Evolutionary conservation across 2,329 filamentous ascomycete genomes (phyloP).

Genomic region (Calcarisporium arbuscula): DNA sequence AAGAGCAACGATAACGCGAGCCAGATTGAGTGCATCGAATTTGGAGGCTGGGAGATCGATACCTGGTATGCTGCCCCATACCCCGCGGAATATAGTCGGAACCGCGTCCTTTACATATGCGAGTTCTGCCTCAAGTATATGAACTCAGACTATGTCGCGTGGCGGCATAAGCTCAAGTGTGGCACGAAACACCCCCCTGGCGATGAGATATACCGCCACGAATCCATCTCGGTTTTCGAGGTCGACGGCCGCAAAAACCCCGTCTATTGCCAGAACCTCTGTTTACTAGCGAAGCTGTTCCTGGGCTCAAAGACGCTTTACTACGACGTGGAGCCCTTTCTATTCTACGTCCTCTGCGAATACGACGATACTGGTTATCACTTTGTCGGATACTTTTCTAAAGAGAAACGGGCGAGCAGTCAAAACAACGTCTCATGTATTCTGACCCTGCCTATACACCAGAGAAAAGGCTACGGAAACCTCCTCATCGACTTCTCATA

Average conservation of each 20-base stretch:
- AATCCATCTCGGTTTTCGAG: slow-evolving; percentile 90
- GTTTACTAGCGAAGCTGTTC: slow-evolving; percentile 91
- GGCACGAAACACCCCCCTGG: slow-evolving; percentile 94
- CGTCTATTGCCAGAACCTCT: slow-evolving; percentile 98
- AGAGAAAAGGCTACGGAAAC: slow-evolving; percentile 94
- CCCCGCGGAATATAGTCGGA: slow-evolving; percentile 95
- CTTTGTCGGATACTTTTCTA: slow-evolving; percentile 98
- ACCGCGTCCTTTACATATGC: slow-evolving; percentile 95
- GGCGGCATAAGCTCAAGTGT: slow-evolving; percentile 96
- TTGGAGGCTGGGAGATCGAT: slow-evolving; percentile 95
- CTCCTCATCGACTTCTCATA: slow-evolving; percentile 98
- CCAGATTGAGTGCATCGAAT: slow-evolving; percentile 98
- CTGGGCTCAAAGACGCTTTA: slow-evolving; percentile 98
- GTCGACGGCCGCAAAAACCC: slow-evolving; percentile 96
- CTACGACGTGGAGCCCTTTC: slow-evolving; percentile 94
- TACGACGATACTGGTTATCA: slow-evolving; percentile 89
- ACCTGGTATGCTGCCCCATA: slow-evolving; percentile 99
- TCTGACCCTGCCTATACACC: slow-evolving; percentile 89
- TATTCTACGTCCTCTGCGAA: slow-evolving; percentile 96
- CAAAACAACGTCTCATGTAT: slow-evolving; percentile 98
- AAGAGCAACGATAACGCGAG: slow-evolving; percentile 83
- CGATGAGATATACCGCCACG: slow-evolving; percentile 93
- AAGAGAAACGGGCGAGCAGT: slow-evolving; percentile 91
- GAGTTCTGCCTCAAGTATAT: slow-evolving; percentile 99
- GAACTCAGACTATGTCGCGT: slow-evolving; percentile 97